A percentile compares a stretch with the other conserved stretches of the same genome.
Evolutionary conservation across 139 green algal genomes (phyloP).

Genomic region (Trebouxia sp.): DNA sequence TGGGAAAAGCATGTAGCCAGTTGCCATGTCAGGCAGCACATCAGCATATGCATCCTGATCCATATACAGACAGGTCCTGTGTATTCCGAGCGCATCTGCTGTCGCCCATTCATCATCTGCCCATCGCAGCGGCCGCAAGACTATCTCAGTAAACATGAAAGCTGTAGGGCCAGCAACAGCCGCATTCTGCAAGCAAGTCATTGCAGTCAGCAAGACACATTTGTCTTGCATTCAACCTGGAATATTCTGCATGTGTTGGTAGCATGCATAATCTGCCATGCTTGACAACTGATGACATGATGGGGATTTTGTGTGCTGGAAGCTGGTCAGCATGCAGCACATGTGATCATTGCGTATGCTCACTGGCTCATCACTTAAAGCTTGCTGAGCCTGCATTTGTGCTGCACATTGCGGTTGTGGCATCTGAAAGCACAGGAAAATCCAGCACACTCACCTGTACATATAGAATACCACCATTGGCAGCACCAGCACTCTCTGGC

Average conservation of each 20-base stretch:
- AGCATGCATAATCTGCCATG: no score
- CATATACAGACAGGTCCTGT: background rate
- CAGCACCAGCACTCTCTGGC: background rate
- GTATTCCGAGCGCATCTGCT: background rate
- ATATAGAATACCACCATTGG: constrained; percentile 1
- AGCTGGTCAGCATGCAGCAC: no score
- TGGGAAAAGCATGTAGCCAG: background rate
- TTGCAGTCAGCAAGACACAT: no score
- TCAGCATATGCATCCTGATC: background rate
- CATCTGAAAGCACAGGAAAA: no score
- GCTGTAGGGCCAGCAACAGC: background rate
- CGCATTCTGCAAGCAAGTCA: constrained; percentile 2
- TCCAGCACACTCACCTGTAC: no score
- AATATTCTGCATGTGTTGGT: no score
- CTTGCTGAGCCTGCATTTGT: no score
- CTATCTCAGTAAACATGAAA: constrained; percentile 16
- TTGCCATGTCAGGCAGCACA: background rate
- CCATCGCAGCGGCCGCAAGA: background rate
- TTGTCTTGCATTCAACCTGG: no score
- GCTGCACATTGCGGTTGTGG: background rate
- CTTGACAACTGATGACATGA: no score
- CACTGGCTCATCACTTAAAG: no score
- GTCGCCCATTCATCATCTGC: background rate
- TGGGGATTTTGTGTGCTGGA: no score
- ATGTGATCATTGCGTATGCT: no score